phyloP scores from a whole-genome alignment of 2,329 filamentous ascomycete species.

The Kalmusia sp. region DNA sequence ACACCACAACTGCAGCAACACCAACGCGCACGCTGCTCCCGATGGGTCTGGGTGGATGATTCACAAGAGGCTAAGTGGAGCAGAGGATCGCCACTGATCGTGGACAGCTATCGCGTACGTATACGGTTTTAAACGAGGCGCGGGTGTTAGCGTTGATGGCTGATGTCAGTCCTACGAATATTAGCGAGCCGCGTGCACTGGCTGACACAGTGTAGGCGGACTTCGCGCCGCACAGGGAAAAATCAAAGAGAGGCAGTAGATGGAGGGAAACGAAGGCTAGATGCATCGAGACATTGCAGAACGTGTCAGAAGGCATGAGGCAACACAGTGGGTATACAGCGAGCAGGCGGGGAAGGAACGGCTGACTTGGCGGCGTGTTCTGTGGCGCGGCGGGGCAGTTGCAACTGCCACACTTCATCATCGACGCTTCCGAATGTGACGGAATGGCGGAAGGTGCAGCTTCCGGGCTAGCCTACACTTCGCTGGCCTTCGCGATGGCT shows the following conservation, averaged over 20 bases:
- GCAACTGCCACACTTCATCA: constrained; percentile 11
- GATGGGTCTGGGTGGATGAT: no score
- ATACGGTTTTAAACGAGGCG: background rate
- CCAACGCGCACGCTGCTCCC: no score
- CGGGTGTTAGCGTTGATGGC: background rate
- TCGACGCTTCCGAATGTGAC: constrained; percentile 1
- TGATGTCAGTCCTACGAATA: background rate
- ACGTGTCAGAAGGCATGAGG: no score
- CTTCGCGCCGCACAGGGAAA: background rate
- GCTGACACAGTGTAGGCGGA: background rate
- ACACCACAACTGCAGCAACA: no score
- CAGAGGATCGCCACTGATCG: background rate
- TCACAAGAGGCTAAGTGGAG: no score
- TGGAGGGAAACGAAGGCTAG: background rate
- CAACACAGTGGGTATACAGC: background rate
- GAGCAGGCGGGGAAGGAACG: background rate
- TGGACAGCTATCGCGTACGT: background rate
- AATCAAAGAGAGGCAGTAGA: background rate
- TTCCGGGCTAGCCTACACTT: constrained; percentile 1
- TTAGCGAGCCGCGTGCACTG: background rate
- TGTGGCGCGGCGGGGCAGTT: constrained; percentile 4
- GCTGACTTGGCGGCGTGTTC: background rate
- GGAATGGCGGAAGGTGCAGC: constrained; percentile 10
- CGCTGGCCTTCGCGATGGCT: background rate
- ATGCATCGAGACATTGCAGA: no score